Evolutionary conservation across 2,329 filamentous ascomycete species (phyloP).

Genomic region (Calonectria montana): DNA sequence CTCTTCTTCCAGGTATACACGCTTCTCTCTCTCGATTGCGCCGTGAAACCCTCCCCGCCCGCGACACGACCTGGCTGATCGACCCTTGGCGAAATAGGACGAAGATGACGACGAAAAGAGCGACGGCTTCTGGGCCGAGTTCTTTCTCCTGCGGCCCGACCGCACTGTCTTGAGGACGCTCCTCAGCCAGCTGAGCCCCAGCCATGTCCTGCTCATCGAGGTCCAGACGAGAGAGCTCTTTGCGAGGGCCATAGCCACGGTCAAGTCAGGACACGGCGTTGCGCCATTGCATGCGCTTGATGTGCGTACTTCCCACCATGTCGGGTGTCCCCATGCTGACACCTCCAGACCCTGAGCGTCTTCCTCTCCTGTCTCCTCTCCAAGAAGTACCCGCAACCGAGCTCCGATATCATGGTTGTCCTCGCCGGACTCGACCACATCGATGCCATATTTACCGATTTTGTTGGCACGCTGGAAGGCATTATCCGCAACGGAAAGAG

Average conservation of each 20-base stretch:
- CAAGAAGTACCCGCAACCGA: conserved; percentile 95
- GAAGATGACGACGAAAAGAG: conserved; percentile 76
- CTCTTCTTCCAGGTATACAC: conserved; percentile 41
- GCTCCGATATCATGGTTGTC: conserved; percentile 92
- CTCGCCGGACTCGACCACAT: conserved; percentile 90
- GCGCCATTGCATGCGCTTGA: conserved; percentile 85
- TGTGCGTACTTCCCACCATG: conserved; percentile 65
- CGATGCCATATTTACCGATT: conserved; percentile 87
- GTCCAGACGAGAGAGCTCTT: conserved; percentile 85
- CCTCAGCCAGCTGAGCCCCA: conserved; percentile 76
- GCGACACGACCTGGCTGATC: conserved; percentile 44
- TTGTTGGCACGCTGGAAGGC: conserved; percentile 84
- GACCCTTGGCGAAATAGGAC: conserved; percentile 57
- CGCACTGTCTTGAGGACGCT: conserved; percentile 73
- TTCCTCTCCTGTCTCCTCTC: conserved; percentile 85
- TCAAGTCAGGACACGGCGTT: conserved; percentile 70
- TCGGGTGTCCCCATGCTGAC: conserved; percentile 45
- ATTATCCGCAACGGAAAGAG: conserved; percentile 81
- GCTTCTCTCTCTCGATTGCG: conserved; percentile 12
- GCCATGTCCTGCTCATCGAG: conserved; percentile 82
- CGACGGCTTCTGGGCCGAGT: conserved; percentile 95
- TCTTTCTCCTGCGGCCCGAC: conserved; percentile 91
- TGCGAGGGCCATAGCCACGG: conserved; percentile 73
- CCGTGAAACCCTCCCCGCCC: conserved; percentile 10
- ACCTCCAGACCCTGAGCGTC: conserved; percentile 81